A percentile compares a stretch with the other conserved stretches of the same genome.
phyloP scores from a whole-genome alignment of 2,329 filamentous ascomycete species.

The Diplocarpon rosae region DNA sequence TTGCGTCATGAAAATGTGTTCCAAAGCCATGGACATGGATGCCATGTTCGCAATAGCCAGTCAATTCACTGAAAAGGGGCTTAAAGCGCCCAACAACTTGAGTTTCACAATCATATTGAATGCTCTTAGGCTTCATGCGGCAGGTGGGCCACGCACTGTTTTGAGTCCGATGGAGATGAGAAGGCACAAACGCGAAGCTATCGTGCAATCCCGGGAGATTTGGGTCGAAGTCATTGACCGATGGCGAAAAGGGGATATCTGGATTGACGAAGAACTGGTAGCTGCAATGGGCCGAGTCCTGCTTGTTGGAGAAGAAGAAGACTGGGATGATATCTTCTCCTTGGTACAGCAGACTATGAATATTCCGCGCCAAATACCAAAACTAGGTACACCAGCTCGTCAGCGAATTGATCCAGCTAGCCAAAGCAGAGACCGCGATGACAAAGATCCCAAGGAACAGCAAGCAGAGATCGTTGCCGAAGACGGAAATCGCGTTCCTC shows the following conservation, averaged over 20 bases:
- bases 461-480: not conserved
- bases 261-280: constrained; percentile 69
- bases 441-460: not conserved
- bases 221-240: constrained; percentile 73
- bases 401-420: constrained; percentile 2
- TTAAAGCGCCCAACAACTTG: constrained; percentile 51
- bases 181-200: constrained; percentile 32
- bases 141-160: constrained; percentile 18
- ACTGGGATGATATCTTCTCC: constrained; percentile 62
- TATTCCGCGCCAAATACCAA: constrained; percentile 42
- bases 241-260: constrained; percentile 61
- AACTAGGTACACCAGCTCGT: constrained; percentile 8
- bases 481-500: not conserved
- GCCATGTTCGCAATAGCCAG: constrained; percentile 66
- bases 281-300: constrained; percentile 72
- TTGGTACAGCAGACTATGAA: constrained; percentile 76
- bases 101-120: constrained; percentile 82
- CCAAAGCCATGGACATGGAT: constrained; percentile 64
- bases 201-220: constrained; percentile 59
- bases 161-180: constrained; percentile 23
- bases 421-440: not conserved
- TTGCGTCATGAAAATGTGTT: constrained; percentile 74
- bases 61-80: constrained; percentile 54
- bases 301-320: constrained; percentile 49
- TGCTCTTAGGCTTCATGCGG: constrained; percentile 47